phyloP scores from a whole-genome alignment of 1,284 basidiomycete species.

The Ganoderma meredithae region DNA sequence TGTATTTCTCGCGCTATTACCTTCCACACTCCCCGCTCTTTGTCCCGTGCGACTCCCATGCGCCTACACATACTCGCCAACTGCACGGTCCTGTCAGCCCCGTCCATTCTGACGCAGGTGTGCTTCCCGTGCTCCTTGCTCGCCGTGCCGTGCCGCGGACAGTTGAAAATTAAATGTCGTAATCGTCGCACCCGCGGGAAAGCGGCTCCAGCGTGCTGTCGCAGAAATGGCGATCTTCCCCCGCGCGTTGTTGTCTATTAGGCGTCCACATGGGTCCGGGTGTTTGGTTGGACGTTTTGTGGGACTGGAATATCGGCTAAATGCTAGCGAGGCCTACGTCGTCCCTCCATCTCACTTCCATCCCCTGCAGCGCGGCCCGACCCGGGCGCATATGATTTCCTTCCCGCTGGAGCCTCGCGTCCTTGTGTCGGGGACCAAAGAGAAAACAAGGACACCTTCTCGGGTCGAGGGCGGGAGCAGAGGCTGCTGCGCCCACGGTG shows the following conservation, averaged over 20 bases:
- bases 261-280: constrained; percentile 22
- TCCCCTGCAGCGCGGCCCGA: constrained; percentile 17
- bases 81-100: neutral
- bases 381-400: constrained; percentile 1
- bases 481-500: constrained; percentile 27
- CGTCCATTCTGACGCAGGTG: neutral
- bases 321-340: constrained; percentile 26
- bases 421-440: constrained; percentile 13
- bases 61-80: neutral
- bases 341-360: neutral
- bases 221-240: constrained; percentile 28
- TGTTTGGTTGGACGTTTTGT: constrained; percentile 35
- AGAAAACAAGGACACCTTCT: constrained; percentile 1
- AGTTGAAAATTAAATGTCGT: constrained; percentile 33
- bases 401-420: constrained; percentile 1
- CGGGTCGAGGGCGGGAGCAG: constrained; percentile 21
- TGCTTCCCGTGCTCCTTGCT: neutral
- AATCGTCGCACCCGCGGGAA: constrained; percentile 29
- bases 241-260: constrained; percentile 16
- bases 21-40: neutral
- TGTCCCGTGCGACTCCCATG: neutral
- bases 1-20: constrained; percentile 4
- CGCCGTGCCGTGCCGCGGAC: neutral
- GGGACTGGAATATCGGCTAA: constrained; percentile 38
- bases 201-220: constrained; percentile 11